Conservation (phyloP, 805 yeast genomes). For the Saturnispora silvae region DNA sequence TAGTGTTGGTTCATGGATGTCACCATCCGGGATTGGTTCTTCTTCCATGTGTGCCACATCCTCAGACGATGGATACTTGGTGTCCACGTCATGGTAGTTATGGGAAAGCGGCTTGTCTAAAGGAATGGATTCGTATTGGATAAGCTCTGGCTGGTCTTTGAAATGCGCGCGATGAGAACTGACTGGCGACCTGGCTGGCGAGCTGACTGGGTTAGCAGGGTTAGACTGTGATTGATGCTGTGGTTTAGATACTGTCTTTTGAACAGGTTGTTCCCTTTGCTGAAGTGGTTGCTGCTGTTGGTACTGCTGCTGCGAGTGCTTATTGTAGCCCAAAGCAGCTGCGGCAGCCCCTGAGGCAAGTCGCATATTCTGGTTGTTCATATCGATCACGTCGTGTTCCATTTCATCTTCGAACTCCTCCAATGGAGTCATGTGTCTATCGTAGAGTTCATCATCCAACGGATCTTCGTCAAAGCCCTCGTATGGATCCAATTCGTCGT, state of each 20-base stretch:
- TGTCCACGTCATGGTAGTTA: slow-evolving; percentile 3
- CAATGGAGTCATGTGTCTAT: background rate
- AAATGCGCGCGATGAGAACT: slow-evolving; percentile 4
- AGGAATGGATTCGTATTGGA: background rate
- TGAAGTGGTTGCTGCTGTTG: too few relatives aligned
- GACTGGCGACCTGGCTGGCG: too few relatives aligned
- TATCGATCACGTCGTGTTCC: background rate
- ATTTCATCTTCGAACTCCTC: slow-evolving; percentile 4
- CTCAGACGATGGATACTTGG: slow-evolving; percentile 3
- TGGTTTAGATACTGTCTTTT: background rate
- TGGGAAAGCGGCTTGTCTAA: slow-evolving; percentile 2
- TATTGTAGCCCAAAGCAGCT: slow-evolving; percentile 10
- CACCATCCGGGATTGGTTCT: slow-evolving; percentile 3
- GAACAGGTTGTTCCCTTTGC: too few relatives aligned
- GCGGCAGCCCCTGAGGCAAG: slow-evolving; percentile 8
- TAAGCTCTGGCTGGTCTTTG: slow-evolving; percentile 1
- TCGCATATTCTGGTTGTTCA: background rate
- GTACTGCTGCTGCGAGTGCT: too few relatives aligned
- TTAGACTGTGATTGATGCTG: background rate
- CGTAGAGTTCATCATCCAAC: slow-evolving; percentile 11
- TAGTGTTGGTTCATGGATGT: background rate
- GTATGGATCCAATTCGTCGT: slow-evolving; percentile 15
- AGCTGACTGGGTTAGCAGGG: too few relatives aligned
- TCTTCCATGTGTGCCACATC: slow-evolving; percentile 4
- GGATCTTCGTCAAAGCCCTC: slow-evolving; percentile 19